Base-by-base conservation (phyloP, 441 rosid species). In the Gossypium davidsonii region DNA sequence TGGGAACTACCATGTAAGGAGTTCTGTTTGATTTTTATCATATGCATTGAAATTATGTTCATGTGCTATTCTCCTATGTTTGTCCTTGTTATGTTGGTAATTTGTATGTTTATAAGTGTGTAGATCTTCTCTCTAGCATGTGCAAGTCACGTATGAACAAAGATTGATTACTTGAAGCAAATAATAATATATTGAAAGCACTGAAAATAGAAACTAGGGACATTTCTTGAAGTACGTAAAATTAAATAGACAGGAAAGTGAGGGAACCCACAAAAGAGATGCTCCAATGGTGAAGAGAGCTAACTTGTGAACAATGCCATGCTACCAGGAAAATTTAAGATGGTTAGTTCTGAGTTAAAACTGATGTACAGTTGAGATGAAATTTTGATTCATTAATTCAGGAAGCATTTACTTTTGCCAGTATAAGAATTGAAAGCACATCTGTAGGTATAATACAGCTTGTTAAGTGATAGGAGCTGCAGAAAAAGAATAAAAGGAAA, bases 1-100 rank as follows among this genome's bases (percentile, higher is more conserved):
- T 94, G 81, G 98, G 98, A 83, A 82, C 78, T 75, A 89, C 98
- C 59, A 94, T 94, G 98, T 92, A 87, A 74, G 81, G 44, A 73
- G 64, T 77, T 78, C 48, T 21, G 26, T 65, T 44, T 14, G 55
- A 58, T 12, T 55, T 63, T 59, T 77, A 69, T 65, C 3, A 1
- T 37, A 18, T 70, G 31, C 49, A 34, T 55, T 53, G 10, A 55
- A 18, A 53, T 26, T 28, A 52, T 67, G 26, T 17, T 67, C 15
- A 26, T 51, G 9, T 7, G 8, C 21, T 67, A 46, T 49, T 31
- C 42, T 67, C 57, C 57, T 25, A 67, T 18, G 12, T 46, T 44
- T 66, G 6, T 26, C 70, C 37, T 21, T 23, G 37, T 15, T 23
- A 44, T 66, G 46, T 26, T 15, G 17, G 37, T 23, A 66, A 46